A percentile compares a stretch with the other conserved stretches of the same genome.
These are phyloP conservation scores for Heritiera littoralis DNA, from an alignment of 345 rosid species.

Conservation along the genomic window DNA sequence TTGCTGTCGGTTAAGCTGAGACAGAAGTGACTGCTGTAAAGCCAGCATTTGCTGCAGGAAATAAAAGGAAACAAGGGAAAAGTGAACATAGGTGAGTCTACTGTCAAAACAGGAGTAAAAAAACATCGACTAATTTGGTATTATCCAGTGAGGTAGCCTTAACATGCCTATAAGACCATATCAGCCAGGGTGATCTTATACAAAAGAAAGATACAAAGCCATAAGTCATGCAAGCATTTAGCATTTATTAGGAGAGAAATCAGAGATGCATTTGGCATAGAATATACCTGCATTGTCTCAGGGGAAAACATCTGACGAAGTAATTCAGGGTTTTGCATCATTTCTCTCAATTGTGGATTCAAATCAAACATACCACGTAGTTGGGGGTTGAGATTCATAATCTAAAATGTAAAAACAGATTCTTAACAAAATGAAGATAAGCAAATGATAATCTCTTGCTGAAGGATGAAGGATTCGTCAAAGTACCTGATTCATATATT, in stretches of 20 bases:
- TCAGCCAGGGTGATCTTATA: not conserved
- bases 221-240: not conserved
- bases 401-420: conserved; percentile 34
- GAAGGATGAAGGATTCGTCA: not conserved
- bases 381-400: conserved; percentile 58
- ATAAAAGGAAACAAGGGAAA: conserved; percentile 22
- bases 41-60: conserved; percentile 55
- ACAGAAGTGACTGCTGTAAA: conserved; percentile 65
- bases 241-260: conserved; percentile 6
- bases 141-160: not conserved
- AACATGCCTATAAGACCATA: conserved; percentile 11
- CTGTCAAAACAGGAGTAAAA: conserved; percentile 6
- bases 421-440: conserved; percentile 12
- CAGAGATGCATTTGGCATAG: not conserved
- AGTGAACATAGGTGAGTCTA: conserved; percentile 8
- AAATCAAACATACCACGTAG: conserved; percentile 55
- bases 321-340: conserved; percentile 85
- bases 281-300: conserved; percentile 71
- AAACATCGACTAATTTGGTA: conserved; percentile 2
- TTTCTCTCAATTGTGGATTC: conserved; percentile 81
- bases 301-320: conserved; percentile 78
- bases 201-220: conserved; percentile 3
- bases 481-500: conserved; percentile 83
- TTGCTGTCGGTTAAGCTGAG: conserved; percentile 64
- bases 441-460: conserved; percentile 4